Evolutionary conservation across 148 eudicot species (phyloP).

Genomic region (Vaccinium vitisidaea): DNA sequence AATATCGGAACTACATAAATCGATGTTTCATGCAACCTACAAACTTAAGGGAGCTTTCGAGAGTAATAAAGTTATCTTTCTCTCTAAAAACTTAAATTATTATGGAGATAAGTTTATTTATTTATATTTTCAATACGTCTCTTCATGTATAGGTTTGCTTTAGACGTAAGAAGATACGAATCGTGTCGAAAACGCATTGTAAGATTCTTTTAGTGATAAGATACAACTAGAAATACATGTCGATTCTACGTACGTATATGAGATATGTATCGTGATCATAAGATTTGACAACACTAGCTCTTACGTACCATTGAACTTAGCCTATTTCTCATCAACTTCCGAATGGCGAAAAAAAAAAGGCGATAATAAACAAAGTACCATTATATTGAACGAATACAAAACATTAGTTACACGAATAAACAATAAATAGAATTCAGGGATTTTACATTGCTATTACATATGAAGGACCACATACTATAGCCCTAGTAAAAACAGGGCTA

Average conservation of each 20-base stretch:
- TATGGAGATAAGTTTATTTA: neutral
- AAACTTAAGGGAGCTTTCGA: neutral
- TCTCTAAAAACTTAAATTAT: no score
- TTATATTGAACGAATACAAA: neutral
- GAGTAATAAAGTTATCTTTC: neutral
- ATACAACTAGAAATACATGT: neutral
- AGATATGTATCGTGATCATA: neutral
- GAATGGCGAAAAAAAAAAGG: neutral
- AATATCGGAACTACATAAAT: no score
- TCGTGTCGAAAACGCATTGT: neutral
- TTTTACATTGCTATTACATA: neutral
- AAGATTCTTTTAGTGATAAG: neutral
- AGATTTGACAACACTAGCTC: neutral
- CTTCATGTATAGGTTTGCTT: neutral
- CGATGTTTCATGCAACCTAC: neutral
- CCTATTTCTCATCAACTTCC: neutral
- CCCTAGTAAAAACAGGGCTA: conserved; percentile 10
- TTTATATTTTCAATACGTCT: neutral
- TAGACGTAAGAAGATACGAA: neutral
- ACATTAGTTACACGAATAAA: neutral
- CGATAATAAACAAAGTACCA: neutral
- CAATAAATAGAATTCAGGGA: conserved; percentile 12
- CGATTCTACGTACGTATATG: neutral
- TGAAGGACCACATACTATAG: neutral
- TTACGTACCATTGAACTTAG: neutral